These are phyloP conservation scores for Nakaseomyces glabratus DNA, from an alignment of 1,139 yeast species.

Conservation along the genomic window DNA sequence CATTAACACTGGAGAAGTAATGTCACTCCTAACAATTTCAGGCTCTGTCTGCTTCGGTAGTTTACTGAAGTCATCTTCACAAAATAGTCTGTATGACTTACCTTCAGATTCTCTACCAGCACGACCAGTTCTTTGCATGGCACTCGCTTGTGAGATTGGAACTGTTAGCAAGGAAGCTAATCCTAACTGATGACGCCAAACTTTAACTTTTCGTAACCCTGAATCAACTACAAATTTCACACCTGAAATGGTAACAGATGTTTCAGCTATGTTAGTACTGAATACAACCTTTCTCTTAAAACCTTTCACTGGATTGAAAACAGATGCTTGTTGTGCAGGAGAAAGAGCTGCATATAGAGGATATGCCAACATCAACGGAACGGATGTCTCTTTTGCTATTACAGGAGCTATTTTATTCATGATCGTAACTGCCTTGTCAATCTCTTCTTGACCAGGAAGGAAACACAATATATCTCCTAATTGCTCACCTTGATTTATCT, in stretches of 20 bases:
- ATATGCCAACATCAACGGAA: constrained; percentile 64
- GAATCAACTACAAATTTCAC: constrained; percentile 90
- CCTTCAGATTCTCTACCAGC: constrained; percentile 97
- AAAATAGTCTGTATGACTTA: constrained; percentile 76
- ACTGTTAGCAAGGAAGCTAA: constrained; percentile 83
- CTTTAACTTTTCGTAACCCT: constrained; percentile 85
- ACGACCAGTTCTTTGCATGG: constrained; percentile 93
- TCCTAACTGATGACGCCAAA: constrained; percentile 89
- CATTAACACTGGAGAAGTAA: constrained; percentile 74
- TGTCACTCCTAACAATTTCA: constrained; percentile 80
- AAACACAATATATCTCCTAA: constrained; percentile 86
- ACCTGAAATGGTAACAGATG: constrained; percentile 92
- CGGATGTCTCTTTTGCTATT: constrained; percentile 49
- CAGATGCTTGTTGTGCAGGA: constrained; percentile 69
- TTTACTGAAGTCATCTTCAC: constrained; percentile 55
- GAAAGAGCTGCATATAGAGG: constrained; percentile 93
- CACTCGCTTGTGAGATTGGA: constrained; percentile 90
- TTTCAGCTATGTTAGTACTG: constrained; percentile 95
- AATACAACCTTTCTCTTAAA: constrained; percentile 64
- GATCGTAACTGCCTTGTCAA: constrained; percentile 69
- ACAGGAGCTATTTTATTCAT: constrained; percentile 54
- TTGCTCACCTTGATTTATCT: constrained; percentile 68
- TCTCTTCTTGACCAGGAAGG: constrained; percentile 94
- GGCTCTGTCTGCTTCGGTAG: constrained; percentile 81
- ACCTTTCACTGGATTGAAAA: constrained; percentile 53